Percentiles rank a stretch among this genome's conserved stretches.
Conservation (phyloP, 495 filamentous ascomycete species). For the Lophium mytilinum region DNA sequence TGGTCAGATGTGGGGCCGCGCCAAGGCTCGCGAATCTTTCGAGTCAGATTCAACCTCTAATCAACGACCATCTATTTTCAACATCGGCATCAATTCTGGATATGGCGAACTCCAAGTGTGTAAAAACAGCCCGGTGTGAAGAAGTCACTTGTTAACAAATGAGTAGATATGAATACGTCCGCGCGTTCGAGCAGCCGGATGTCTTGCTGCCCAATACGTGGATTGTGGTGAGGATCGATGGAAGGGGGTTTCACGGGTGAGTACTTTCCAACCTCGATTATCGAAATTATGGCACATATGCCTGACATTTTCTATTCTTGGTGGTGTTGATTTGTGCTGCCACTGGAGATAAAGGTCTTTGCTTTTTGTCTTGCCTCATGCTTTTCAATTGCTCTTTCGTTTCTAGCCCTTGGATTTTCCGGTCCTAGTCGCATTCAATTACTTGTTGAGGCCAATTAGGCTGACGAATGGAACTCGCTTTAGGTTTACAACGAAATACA, state of each 20-base stretch:
- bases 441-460: too few relatives aligned
- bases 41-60: neutral
- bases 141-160: constrained; percentile 20
- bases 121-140: constrained; percentile 1
- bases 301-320: constrained; percentile 3
- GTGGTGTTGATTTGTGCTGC: neutral
- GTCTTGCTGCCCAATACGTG: constrained; percentile 79
- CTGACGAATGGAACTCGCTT: neutral
- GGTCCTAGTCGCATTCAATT: too few relatives aligned
- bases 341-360: neutral
- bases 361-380: too few relatives aligned
- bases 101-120: constrained; percentile 62
- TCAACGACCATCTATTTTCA: constrained; percentile 13
- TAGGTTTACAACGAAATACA: constrained; percentile 73
- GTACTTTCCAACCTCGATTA: too few relatives aligned
- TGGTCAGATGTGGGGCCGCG: too few relatives aligned
- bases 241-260: constrained; percentile 84
- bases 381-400: too few relatives aligned
- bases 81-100: neutral
- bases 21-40: neutral
- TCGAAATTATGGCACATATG: too few relatives aligned
- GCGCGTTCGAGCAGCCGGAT: constrained; percentile 75
- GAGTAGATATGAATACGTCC: constrained; percentile 84
- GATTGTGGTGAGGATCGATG: constrained; percentile 89
- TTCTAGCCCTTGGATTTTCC: too few relatives aligned